Conservation (phyloP, 306 rosid species). For the Pterocarpus macrocarpus region DNA sequence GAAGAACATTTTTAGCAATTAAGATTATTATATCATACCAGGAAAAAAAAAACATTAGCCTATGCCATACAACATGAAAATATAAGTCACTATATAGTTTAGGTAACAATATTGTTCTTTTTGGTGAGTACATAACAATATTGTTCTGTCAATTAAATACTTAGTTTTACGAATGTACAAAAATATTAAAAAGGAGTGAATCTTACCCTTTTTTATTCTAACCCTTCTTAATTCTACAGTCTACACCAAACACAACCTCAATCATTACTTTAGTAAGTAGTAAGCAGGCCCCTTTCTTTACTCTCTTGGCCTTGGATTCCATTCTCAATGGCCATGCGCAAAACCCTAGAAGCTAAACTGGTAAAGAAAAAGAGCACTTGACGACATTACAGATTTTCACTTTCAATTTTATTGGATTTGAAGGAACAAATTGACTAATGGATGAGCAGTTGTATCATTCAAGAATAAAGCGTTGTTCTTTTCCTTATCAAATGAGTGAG, state of each 20-base stretch:
- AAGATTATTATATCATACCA: neutral
- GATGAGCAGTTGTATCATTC: constrained; percentile 36
- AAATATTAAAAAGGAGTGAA: neutral
- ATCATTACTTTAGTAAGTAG: neutral
- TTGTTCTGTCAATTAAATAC: neutral
- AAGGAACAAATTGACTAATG: constrained; percentile 48
- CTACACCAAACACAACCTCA: constrained; percentile 21
- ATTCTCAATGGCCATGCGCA: constrained; percentile 42
- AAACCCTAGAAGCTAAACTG: constrained; percentile 53
- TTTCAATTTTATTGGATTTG: constrained; percentile 44
- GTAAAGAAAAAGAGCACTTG: constrained; percentile 41
- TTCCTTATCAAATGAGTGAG: constrained; percentile 37
- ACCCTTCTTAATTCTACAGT: neutral
- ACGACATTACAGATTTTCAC: constrained; percentile 37
- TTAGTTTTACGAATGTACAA: neutral
- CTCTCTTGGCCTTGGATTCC: constrained; percentile 63
- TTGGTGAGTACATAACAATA: neutral
- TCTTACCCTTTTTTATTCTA: neutral
- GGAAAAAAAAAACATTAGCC: neutral
- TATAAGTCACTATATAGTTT: neutral
- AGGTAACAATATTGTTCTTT: no score
- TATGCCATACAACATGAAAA: neutral
- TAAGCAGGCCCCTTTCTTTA: neutral
- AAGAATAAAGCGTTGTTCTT: constrained; percentile 33
- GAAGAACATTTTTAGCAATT: neutral